Percentiles rank a stretch among this genome's conserved stretches.
phyloP scores from a whole-genome alignment of 2,329 filamentous ascomycete species.

The Botryotinia calthae region DNA sequence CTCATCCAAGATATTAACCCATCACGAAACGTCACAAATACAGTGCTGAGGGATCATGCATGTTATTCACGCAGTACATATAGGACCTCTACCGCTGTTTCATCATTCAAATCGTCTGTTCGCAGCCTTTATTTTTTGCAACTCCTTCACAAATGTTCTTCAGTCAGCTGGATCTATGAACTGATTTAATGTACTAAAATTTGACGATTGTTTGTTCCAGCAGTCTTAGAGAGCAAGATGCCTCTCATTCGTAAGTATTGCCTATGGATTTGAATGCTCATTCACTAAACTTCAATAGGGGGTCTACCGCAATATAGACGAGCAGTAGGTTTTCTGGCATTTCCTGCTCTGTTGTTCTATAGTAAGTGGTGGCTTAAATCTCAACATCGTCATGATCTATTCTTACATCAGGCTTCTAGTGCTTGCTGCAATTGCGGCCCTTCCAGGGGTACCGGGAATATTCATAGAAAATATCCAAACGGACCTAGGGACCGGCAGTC shows the following conservation, averaged over 20 bases:
- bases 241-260: not conserved
- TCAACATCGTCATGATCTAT: not conserved
- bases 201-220: not conserved
- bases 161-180: not conserved
- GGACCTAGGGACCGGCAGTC: not conserved
- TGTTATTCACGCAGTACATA: not conserved
- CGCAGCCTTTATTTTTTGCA: not conserved
- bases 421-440: not conserved
- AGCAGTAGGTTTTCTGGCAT: constrained; percentile 4
- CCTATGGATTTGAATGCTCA: not conserved
- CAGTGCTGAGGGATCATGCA: not conserved
- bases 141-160: not conserved
- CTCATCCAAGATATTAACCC: not conserved
- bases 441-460: constrained; percentile 14
- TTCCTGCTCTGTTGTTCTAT: constrained; percentile 13
- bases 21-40: not conserved
- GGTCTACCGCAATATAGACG: constrained; percentile 14
- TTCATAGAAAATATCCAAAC: constrained; percentile 12
- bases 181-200: no score
- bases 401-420: not conserved
- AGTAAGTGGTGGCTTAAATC: not conserved
- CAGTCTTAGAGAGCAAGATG: not conserved
- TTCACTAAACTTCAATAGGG: not conserved
- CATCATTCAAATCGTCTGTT: not conserved
- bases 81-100: not conserved